Base-by-base conservation (phyloP, 2,329 filamentous ascomycete species). In the Lizonia empirigonia region DNA sequence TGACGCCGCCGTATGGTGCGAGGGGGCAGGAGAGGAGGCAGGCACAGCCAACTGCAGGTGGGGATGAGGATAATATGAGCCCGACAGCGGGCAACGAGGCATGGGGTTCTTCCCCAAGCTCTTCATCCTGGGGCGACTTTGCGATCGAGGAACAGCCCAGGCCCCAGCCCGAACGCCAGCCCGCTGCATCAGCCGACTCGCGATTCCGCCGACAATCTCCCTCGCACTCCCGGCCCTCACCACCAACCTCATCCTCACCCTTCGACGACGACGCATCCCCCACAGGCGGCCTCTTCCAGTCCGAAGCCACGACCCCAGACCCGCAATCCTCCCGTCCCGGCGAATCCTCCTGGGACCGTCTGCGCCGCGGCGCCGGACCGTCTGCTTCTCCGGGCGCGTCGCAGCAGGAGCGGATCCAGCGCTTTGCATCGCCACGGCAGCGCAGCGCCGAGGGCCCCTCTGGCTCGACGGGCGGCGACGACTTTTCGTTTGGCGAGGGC, bases 261-360 rank as follows among this genome's bases (percentile, higher is more conserved):
- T 65, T 62, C 27, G 53, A 68, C 27, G 69, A 73, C 44, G 70
- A 73, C 38, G 63, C 68, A 2, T 74, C 72, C 7, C 71, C 72
- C 3, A 74, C 70, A 9, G 67, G 70, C n/a, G 69, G 71, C 4
- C 46, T 70, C 9, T 72, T 71, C 49, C 62, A 70, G 38, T 65
- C 68, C 12, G 69, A 72, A 48, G 56, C 64, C 10, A 59, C 27
- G 15, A 33, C 45, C 18, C 5, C 57, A 1, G 48, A 57, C 19
- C 15, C 38, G 15, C 58, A 64, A 41, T 36, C 62, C 23, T 41
- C 60, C 1, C 52, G 53, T 29, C 51, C 65, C 4, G 65, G 66
- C 3, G 74, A 74, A 10, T 77, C 75, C 30, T 64, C 75, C 1
- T 79, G 77, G 77, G 77, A 79, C 8, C 68, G 76, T 27, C 56